Evolutionary conservation across 805 yeast species (phyloP).

Genomic region (Candida golubevii): DNA sequence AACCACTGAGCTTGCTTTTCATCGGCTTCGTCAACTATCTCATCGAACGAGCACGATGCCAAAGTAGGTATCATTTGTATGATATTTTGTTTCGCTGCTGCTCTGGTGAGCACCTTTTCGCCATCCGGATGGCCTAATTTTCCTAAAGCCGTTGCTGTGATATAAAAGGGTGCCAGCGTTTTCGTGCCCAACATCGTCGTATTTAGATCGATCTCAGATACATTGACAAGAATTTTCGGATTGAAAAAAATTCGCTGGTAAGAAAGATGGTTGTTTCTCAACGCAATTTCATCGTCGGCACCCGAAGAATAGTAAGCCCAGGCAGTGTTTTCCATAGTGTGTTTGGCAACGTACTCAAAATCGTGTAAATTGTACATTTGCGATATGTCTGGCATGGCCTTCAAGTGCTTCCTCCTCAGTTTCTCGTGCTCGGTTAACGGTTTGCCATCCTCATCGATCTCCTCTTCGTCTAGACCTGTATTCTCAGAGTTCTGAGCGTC

Average conservation of each 20-base stretch:
- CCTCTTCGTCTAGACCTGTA: conserved; percentile 11
- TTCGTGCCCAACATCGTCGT: conserved; percentile 27
- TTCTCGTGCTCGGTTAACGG: conserved; percentile 13
- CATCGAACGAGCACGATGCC: conserved; percentile 39
- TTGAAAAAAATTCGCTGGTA: conserved; percentile 41
- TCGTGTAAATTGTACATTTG: conserved; percentile 76
- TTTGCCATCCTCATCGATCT: conserved; percentile 22
- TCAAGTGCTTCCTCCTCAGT: conserved; percentile 10
- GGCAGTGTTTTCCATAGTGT: conserved; percentile 68
- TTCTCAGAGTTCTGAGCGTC: neutral
- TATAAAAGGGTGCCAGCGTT: conserved; percentile 45
- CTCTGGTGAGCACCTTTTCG: conserved; percentile 38
- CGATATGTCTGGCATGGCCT: conserved; percentile 61
- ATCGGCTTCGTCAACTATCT: conserved; percentile 34
- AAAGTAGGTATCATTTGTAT: conserved; percentile 47
- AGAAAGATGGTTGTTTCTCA: conserved; percentile 41
- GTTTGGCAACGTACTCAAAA: conserved; percentile 81
- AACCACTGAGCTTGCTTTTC: conserved; percentile 41
- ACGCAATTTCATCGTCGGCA: conserved; percentile 45
- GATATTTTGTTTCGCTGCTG: conserved; percentile 36
- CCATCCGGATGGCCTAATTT: conserved; percentile 42
- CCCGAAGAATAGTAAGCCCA: conserved; percentile 74
- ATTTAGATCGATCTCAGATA: conserved; percentile 24
- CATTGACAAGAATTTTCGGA: conserved; percentile 40
- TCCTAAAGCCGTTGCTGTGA: conserved; percentile 46